Conservation (phyloP, 495 filamentous ascomycete species). For the Podospora pseudoanserina region DNA sequence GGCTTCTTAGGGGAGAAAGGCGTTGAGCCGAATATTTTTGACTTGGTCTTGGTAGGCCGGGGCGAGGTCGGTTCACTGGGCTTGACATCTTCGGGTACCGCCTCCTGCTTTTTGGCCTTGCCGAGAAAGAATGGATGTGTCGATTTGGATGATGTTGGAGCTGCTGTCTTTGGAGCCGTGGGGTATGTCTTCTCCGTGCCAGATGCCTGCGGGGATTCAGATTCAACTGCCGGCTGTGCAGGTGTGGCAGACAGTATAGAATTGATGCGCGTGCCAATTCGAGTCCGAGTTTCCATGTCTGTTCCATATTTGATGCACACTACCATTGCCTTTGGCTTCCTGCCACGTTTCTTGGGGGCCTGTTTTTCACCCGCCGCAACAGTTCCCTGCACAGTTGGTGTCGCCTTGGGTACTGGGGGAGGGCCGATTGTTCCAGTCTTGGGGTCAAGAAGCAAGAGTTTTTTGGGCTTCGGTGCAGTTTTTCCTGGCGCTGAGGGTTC, state of each 20-base stretch:
- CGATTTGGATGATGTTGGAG: constrained; percentile 45
- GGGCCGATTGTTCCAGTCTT: constrained; percentile 55
- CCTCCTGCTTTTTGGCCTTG: constrained; percentile 33
- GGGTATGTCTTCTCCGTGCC: not conserved
- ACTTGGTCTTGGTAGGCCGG: constrained; percentile 13
- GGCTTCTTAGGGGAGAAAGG: constrained; percentile 34
- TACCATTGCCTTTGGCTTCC: constrained; percentile 20
- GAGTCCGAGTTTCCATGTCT: constrained; percentile 30
- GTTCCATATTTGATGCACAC: constrained; percentile 37
- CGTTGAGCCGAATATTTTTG: constrained; percentile 35
- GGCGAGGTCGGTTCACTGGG: constrained; percentile 13
- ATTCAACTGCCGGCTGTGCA: constrained; percentile 10
- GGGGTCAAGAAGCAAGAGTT: constrained; percentile 46
- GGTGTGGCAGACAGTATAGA: constrained; percentile 25
- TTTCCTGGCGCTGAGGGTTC: constrained; percentile 41
- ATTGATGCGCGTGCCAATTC: constrained; percentile 35
- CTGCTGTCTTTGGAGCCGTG: constrained; percentile 1
- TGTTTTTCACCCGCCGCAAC: constrained; percentile 7
- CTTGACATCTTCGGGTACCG: constrained; percentile 19
- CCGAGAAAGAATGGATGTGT: constrained; percentile 80
- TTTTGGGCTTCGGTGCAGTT: constrained; percentile 35
- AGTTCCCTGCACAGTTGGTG: not conserved
- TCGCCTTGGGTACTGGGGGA: constrained; percentile 39
- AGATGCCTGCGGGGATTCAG: constrained; percentile 16
- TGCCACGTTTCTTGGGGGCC: constrained; percentile 8